Evolutionary conservation across 257 asterid species (phyloP), one percentile per base, ranked within the genome.

Genomic region (Galeopsis tetrahit): DNA sequence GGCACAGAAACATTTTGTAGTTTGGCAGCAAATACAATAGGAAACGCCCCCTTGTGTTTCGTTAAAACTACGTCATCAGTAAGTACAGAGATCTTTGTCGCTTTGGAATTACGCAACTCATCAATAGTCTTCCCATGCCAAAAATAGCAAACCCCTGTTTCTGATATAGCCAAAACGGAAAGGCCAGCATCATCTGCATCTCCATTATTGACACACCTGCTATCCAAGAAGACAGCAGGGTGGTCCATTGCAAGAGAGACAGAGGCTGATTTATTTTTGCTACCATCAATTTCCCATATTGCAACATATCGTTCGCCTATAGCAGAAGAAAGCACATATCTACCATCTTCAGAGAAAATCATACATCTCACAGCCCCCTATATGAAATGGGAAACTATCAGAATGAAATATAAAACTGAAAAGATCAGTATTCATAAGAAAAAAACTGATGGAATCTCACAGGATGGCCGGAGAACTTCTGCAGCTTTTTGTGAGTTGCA

Each of bases 401-500:
- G 2, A 46, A 38, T 76, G 10, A 10, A 58, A 40, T 11, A 36
- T 10, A 36, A 11, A 63, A 32, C 17, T 0, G 61, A 39, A 35
- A 58, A 10, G 1, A 34, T 15, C 42, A 14, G 36, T 10, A 69
- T 33, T 46, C 76, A 44, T 61, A 43, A 34, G 66, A 70, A 68
- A 15, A 6, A 72, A 74, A 75, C 38, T 58, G 35, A 78, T 58
- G 59, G 31, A 79, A 76, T 60, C 97, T 86, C 80, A 94, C 98
- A 13, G 98, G 97, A 77, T 94, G 98, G 76, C 98, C 98, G 13
- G 97, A 85, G 81, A 91, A 94, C 73, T 85, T 94, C 75, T 89
- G 97, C 77, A 94, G 72, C 83, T 84, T 94, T 87, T 87, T 88
- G 71, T 82, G 87, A 66, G 82, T 86, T 39, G 82, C 69, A 62